phyloP scores from a whole-genome alignment of 2,329 filamentous ascomycete genomes.

The Colletotrichum lindemuthianum region DNA sequence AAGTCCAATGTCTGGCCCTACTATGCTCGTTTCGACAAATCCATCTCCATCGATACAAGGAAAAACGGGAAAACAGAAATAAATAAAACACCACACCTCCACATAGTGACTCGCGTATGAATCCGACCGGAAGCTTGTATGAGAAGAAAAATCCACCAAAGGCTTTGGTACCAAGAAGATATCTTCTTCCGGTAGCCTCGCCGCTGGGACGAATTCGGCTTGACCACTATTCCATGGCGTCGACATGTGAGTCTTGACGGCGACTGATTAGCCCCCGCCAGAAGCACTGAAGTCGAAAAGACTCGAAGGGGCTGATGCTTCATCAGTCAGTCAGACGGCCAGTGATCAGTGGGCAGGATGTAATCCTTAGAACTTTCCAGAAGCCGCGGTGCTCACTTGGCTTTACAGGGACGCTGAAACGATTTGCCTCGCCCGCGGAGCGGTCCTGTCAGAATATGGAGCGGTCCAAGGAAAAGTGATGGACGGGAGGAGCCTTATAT shows the following conservation, averaged over 20 bases:
- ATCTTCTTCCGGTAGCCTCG: not conserved
- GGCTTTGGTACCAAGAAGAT: not conserved
- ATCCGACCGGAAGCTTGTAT: not conserved
- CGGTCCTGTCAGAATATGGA: too few relatives aligned
- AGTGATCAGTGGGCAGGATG: too few relatives aligned
- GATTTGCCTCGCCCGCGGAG: too few relatives aligned
- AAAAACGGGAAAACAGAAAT: not conserved
- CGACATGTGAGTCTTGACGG: not conserved
- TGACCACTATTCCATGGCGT: conserved; percentile 11
- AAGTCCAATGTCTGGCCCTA: not conserved
- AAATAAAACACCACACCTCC: not conserved
- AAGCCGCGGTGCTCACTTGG: too few relatives aligned
- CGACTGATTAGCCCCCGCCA: not conserved
- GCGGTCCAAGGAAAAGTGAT: too few relatives aligned
- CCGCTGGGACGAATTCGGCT: not conserved
- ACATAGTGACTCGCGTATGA: not conserved
- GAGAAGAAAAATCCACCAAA: not conserved
- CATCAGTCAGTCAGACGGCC: not conserved
- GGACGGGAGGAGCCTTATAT: too few relatives aligned
- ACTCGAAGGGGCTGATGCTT: not conserved
- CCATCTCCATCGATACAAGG: not conserved
- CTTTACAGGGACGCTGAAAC: too few relatives aligned
- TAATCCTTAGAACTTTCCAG: too few relatives aligned
- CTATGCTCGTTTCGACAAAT: not conserved
- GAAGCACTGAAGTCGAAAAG: not conserved